A percentile compares a stretch with the other conserved stretches of the same genome.
Evolutionary conservation across 2,329 filamentous ascomycete species (phyloP).

Genomic region (Trichophyton equinum): DNA sequence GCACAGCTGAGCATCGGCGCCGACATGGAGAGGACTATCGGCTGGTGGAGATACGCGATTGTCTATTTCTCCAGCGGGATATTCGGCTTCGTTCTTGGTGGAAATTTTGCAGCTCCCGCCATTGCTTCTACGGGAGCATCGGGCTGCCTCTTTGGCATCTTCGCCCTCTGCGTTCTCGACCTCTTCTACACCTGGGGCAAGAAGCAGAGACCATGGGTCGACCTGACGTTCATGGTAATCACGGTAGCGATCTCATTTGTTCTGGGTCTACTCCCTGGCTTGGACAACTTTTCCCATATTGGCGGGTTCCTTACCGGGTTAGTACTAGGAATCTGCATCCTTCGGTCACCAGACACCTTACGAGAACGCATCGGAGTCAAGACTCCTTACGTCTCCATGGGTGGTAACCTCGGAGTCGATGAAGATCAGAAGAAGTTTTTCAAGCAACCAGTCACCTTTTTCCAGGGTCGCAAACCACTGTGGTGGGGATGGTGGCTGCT

Average conservation of each 20-base stretch:
- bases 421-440: conserved; percentile 44
- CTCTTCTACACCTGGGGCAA: conserved; percentile 86
- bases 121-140: conserved; percentile 82
- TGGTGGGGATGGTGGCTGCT: conserved; percentile 99
- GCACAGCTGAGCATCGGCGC: conserved; percentile 79
- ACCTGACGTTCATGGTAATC: conserved; percentile 74
- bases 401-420: conserved; percentile 29
- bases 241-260: conserved; percentile 86
- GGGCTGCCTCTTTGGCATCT: conserved; percentile 78
- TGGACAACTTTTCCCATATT: conserved; percentile 97
- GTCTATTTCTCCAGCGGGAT: conserved; percentile 88
- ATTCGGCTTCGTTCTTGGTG: conserved; percentile 89
- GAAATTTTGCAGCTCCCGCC: conserved; percentile 75
- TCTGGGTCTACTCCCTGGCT: conserved; percentile 74
- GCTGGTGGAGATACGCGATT: conserved; percentile 71
- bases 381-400: conserved; percentile 59
- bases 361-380: conserved; percentile 60
- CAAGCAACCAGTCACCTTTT: conserved; percentile 44
- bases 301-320: conserved; percentile 91
- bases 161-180: conserved; percentile 78
- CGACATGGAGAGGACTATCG: conserved; percentile 87
- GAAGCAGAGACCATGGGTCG: conserved; percentile 61
- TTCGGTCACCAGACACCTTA: conserved; percentile 76
- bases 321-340: conserved; percentile 68
- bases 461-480: conserved; percentile 71